Percentiles rank a stretch among this genome's conserved stretches.
Evolutionary conservation across 2,329 filamentous ascomycete species (phyloP).

Genomic region (Stachybotrys elegans): DNA sequence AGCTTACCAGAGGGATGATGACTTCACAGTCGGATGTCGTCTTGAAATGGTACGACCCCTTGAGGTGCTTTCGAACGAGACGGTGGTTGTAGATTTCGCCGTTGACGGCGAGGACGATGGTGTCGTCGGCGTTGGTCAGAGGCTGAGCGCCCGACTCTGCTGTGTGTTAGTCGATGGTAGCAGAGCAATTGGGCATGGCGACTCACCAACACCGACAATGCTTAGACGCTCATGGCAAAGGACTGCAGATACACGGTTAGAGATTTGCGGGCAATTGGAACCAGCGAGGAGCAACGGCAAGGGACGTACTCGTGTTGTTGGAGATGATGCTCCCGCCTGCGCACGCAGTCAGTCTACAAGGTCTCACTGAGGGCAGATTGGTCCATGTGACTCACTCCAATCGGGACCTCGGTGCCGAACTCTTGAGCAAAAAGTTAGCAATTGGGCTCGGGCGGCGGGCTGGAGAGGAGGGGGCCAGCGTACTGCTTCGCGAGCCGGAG

Average conservation of each 20-base stretch:
- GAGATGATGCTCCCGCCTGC: conserved; percentile 81
- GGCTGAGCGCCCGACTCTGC: conserved; percentile 93
- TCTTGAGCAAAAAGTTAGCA: conserved; percentile 27
- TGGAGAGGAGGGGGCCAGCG: conserved; percentile 30
- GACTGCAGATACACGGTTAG: conserved; percentile 50
- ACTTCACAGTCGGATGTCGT: conserved; percentile 98
- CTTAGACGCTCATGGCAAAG: conserved; percentile 95
- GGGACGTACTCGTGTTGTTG: conserved; percentile 79
- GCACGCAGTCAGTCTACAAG: too few species aligned
- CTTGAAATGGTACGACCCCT: conserved; percentile 90
- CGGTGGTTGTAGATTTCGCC: conserved; percentile 99
- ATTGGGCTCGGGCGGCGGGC: not conserved
- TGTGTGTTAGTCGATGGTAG: conserved; percentile 11
- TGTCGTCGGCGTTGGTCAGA: conserved; percentile 84
- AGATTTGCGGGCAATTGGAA: not conserved
- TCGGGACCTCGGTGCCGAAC: conserved; percentile 95
- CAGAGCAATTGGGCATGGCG: conserved; percentile 7
- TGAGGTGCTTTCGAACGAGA: conserved; percentile 81
- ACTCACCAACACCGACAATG: conserved; percentile 91
- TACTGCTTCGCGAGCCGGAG: conserved; percentile 92
- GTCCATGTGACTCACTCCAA: conserved; percentile 87
- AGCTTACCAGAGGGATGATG: conserved; percentile 85
- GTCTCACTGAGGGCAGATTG: conserved; percentile 2
- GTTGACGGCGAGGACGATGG: conserved; percentile 91
- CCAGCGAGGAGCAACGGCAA: conserved; percentile 8